Percentiles rank a stretch among this genome's conserved stretches.
Conservation (phyloP, 1,284 basidiomycete genomes). For the Phylloboletellus chloephorus region DNA sequence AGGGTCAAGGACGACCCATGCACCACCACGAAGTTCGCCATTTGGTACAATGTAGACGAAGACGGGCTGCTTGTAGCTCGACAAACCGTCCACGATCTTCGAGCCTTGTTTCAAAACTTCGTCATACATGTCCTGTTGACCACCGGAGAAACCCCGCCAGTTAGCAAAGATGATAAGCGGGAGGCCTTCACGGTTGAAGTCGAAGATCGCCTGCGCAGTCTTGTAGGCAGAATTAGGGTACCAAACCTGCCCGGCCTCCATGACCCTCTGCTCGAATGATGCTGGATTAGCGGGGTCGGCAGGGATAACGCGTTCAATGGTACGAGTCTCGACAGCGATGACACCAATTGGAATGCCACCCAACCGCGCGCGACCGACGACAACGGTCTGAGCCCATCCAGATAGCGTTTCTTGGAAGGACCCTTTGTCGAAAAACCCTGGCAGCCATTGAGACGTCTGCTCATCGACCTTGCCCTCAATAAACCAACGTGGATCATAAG, state of each 20-base stretch:
- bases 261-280: conserved; percentile 96
- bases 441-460: conserved; percentile 66
- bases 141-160: conserved; percentile 99
- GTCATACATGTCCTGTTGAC: conserved; percentile 98
- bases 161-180: conserved; percentile 99
- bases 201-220: conserved; percentile 98
- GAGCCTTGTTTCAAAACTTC: conserved; percentile 92
- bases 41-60: conserved; percentile 99
- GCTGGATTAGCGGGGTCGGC: conserved; percentile 99
- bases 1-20: conserved; percentile 98
- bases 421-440: conserved; percentile 95
- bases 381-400: conserved; percentile 98
- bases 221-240: conserved; percentile 99
- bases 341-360: conserved; percentile 97
- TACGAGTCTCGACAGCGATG: conserved; percentile 97
- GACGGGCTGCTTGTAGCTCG: conserved; percentile 96
- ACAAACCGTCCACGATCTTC: conserved; percentile 97
- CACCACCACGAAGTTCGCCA: conserved; percentile 97
- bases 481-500: conserved; percentile 98
- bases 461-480: conserved; percentile 92
- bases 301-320: conserved; percentile 93
- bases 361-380: conserved; percentile 92
- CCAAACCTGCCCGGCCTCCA: conserved; percentile 99
- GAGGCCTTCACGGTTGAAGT: conserved; percentile 95
- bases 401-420: conserved; percentile 96